Evolutionary conservation across 176 grass and related monocot species (phyloP).

Genomic region (Cenchrus purpureus): DNA sequence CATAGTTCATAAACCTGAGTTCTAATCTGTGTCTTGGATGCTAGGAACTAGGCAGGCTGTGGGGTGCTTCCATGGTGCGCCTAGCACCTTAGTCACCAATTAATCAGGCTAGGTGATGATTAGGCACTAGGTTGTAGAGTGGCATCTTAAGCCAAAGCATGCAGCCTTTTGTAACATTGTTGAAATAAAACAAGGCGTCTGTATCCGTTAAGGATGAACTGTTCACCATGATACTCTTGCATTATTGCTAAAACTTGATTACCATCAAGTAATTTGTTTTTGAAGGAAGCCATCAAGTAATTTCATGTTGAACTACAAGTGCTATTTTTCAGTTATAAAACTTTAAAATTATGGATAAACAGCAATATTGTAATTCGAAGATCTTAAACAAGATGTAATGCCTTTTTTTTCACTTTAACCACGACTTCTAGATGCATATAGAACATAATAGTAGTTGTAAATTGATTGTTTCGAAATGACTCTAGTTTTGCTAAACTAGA

Average conservation of each 20-base stretch:
- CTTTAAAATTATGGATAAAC: conserved; percentile 10
- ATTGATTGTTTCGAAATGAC: background rate
- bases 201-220: conserved; percentile 3
- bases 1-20: background rate
- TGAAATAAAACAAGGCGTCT: conserved; percentile 3
- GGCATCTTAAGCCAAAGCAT: background rate
- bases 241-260: conserved; percentile 20
- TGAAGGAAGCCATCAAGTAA: too few relatives aligned
- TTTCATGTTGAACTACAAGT: background rate
- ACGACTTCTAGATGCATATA: conserved; percentile 4
- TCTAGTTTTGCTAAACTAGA: background rate
- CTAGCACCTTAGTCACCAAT: background rate
- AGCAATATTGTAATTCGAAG: background rate
- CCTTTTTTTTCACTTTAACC: background rate
- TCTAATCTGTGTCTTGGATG: background rate
- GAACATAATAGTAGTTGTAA: background rate
- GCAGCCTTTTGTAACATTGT: background rate
- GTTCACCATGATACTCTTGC: background rate
- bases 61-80: background rate
- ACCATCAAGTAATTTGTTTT: conserved; percentile 1
- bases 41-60: too few relatives aligned
- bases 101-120: background rate
- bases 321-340: conserved; percentile 11
- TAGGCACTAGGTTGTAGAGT: background rate
- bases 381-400: conserved; percentile 6